A percentile compares a stretch with the other conserved stretches of the same genome.
Conservation (phyloP, 2,329 filamentous ascomycete genomes). For the Herpotrichia juniperi region DNA sequence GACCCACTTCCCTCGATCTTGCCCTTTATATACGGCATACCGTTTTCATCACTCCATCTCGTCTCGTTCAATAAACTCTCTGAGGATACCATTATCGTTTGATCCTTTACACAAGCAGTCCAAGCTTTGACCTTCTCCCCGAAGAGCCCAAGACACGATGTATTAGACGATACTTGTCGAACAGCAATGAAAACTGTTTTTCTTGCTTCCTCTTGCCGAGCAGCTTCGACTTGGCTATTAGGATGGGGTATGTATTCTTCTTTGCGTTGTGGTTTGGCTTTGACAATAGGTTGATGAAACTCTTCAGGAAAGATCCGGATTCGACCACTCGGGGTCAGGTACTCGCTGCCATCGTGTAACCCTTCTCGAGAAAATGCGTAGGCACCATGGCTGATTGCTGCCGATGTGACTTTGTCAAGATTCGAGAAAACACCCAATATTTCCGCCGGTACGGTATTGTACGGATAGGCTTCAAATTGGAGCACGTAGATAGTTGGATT, state of each 20-base stretch:
- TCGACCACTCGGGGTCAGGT: slow-evolving; percentile 4
- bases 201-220: background rate
- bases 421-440: slow-evolving; percentile 4
- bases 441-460: background rate
- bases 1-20: slow-evolving; percentile 2
- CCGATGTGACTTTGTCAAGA: slow-evolving; percentile 1
- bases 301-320: slow-evolving; percentile 1
- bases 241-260: background rate
- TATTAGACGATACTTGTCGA: background rate
- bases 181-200: background rate
- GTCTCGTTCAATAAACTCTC: background rate
- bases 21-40: background rate
- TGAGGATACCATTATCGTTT: background rate
- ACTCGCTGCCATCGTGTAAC: slow-evolving; percentile 7
- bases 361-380: slow-evolving; percentile 8
- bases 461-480: slow-evolving; percentile 6
- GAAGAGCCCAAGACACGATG: slow-evolving; percentile 3
- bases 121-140: slow-evolving; percentile 5
- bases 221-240: background rate
- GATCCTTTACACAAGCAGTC: slow-evolving; percentile 4
- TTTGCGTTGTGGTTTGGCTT: background rate
- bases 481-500: slow-evolving; percentile 3
- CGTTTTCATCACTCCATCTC: slow-evolving; percentile 4
- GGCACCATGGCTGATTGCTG: slow-evolving; percentile 1
- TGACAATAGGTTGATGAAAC: background rate